Base-by-base conservation (phyloP, 306 rosid genomes). In the Gleditsia sinensis region DNA sequence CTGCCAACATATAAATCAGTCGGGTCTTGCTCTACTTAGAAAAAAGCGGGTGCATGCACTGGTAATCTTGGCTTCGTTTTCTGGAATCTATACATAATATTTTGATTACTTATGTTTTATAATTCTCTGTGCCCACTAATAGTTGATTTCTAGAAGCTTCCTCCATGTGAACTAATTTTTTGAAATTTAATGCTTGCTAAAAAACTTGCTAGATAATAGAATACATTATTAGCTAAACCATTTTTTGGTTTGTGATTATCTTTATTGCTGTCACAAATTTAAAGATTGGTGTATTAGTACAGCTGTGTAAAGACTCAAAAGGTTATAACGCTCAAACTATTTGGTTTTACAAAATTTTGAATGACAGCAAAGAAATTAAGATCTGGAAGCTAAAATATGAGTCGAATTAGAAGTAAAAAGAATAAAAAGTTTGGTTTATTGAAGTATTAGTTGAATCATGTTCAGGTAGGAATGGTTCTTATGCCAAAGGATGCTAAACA, bases 11-110 rank as follows among this genome's bases (percentile, higher is more conserved):
- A 68, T 78, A 43, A 90, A 86, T 83, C 97, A 86, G 68, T 81
- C 96, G 7, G 80, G 97, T 71, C 85, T 76, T 69, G 89, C 91
- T 72, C 79, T 87, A 48, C 90, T 88, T 54, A 90, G 96, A 71
- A 94, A 92, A 78, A 92, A 90, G 66, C 85, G 95, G 49, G 93
- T 94, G 72, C 97, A 92, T 84, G 85, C 93, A 37, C 97, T 88
- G 96, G 99, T 94, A 10, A 27, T 49, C 55, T 51, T 45, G 17
- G 42, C 83, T 78, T 54, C 69, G 54, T 65, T 55, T 1, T n/a
- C 42, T 39, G 49, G 32, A 69, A 19, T 45, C 59, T n/a, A 6
- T 28, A 1, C 39, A 17, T 51, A 6, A 40, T 23, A 23, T 14
- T 36, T 7, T 34, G 34, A 25, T 39, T 66, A 46, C 55, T 33